These are phyloP conservation scores for Geranium brycei DNA, from an alignment of 345 rosid genomes.

Conservation along the genomic window DNA sequence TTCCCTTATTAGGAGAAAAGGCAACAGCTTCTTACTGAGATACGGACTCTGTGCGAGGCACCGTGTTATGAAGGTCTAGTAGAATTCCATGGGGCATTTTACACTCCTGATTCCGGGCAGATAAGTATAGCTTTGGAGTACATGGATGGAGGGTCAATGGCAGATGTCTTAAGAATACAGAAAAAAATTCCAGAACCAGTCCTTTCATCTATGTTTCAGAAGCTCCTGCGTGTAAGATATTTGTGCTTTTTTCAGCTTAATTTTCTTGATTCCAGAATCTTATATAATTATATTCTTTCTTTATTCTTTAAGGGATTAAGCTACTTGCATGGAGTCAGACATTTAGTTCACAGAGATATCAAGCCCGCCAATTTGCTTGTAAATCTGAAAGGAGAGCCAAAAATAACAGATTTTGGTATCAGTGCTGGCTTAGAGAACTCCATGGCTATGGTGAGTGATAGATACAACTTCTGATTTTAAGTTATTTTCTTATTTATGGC, in stretches of 20 bases:
- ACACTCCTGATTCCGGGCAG: constrained; percentile 84
- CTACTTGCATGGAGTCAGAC: constrained; percentile 81
- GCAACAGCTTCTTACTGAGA: constrained; percentile 86
- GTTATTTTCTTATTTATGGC: constrained; percentile 1
- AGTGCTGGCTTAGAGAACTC: constrained; percentile 96
- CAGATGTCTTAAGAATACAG: constrained; percentile 52
- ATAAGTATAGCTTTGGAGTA: constrained; percentile 95
- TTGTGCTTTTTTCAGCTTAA: constrained; percentile 1
- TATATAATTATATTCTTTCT: background rate
- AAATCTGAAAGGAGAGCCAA: constrained; percentile 88
- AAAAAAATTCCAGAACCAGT: constrained; percentile 72
- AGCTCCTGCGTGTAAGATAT: constrained; percentile 57
- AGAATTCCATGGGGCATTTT: constrained; percentile 92
- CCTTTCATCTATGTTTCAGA: constrained; percentile 78
- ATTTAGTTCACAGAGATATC: constrained; percentile 93
- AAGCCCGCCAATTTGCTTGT: constrained; percentile 94
- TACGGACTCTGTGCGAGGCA: constrained; percentile 85
- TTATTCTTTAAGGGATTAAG: constrained; percentile 44
- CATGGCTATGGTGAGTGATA: constrained; percentile 73
- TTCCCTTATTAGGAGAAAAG: constrained; percentile 64
- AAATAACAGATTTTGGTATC: constrained; percentile 92
- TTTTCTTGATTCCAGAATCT: constrained; percentile 8
- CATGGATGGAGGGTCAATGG: constrained; percentile 95
- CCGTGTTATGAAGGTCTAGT: constrained; percentile 87
- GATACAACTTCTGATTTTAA: constrained; percentile 2